phyloP scores from a whole-genome alignment of 2,329 filamentous ascomycete genomes.

The Hypoxylon sp. region DNA sequence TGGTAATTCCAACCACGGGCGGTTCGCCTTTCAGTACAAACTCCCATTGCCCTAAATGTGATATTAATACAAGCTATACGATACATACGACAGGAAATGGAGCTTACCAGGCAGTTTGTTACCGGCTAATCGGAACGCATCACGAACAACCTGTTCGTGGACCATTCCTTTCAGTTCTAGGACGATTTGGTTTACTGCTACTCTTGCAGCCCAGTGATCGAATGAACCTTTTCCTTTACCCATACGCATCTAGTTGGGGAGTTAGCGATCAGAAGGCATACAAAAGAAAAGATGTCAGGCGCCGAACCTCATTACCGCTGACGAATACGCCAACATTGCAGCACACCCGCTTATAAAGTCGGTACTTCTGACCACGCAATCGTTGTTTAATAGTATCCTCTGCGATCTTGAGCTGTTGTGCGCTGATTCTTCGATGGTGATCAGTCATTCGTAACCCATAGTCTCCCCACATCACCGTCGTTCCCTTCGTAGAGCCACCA shows the following conservation, averaged over 20 bases:
- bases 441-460: slow-evolving; percentile 95
- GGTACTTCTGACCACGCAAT: slow-evolving; percentile 91
- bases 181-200: slow-evolving; percentile 90
- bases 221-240: slow-evolving; percentile 98
- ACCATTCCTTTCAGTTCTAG: slow-evolving; percentile 93
- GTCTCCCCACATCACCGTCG: slow-evolving; percentile 96
- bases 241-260: slow-evolving; percentile 81
- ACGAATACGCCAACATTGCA: slow-evolving; percentile 97
- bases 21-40: slow-evolving; percentile 95
- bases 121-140: slow-evolving; percentile 93
- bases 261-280: slow-evolving; percentile 34
- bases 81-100: slow-evolving; percentile 42
- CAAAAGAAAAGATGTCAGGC: neutral
- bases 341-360: slow-evolving; percentile 89
- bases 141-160: slow-evolving; percentile 93
- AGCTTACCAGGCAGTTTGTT: slow-evolving; percentile 91
- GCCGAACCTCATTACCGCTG: slow-evolving; percentile 87
- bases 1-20: slow-evolving; percentile 92
- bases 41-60: slow-evolving; percentile 79
- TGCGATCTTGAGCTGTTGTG: slow-evolving; percentile 87
- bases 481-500: slow-evolving; percentile 91
- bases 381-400: slow-evolving; percentile 94
- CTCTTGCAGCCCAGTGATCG: slow-evolving; percentile 93
- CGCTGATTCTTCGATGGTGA: slow-evolving; percentile 91
- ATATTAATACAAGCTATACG: slow-evolving; percentile 34